phyloP scores from a whole-genome alignment of 805 yeast species.

The Maudiozyma barnettii region DNA sequence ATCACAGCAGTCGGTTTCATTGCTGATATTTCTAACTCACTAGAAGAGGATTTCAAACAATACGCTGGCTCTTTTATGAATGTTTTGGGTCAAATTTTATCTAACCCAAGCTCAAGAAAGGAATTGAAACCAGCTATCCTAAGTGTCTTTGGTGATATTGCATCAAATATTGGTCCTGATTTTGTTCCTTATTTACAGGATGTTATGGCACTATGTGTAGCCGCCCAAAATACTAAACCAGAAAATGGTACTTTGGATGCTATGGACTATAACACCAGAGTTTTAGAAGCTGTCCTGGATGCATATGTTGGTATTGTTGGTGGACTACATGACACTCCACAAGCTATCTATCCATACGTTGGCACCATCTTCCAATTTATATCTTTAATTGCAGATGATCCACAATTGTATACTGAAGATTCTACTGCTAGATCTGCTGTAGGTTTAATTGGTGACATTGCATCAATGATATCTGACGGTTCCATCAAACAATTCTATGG shows the following conservation, averaged over 20 bases:
- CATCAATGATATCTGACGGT: constrained; percentile 75
- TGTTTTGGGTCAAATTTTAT: constrained; percentile 64
- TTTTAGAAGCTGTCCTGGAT: constrained; percentile 86
- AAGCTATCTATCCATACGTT: constrained; percentile 53
- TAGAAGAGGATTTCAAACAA: constrained; percentile 62
- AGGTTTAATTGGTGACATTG: constrained; percentile 89
- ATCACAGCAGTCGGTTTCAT: constrained; percentile 89
- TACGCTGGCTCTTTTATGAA: constrained; percentile 78
- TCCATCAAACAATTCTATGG: constrained; percentile 55
- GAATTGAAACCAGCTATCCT: constrained; percentile 81
- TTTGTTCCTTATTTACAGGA: constrained; percentile 70
- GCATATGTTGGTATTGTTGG: constrained; percentile 93
- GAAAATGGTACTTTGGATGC: constrained; percentile 66
- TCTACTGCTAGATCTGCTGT: constrained; percentile 72
- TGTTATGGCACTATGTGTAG: constrained; percentile 68
- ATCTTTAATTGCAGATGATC: constrained; percentile 48
- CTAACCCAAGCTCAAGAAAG: constrained; percentile 56
- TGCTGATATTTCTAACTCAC: constrained; percentile 86
- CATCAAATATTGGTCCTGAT: constrained; percentile 70
- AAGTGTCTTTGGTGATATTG: constrained; percentile 93
- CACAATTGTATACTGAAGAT: constrained; percentile 52
- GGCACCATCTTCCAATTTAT: constrained; percentile 65
- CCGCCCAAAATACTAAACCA: constrained; percentile 52
- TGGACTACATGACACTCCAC: constrained; percentile 67
- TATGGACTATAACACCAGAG: constrained; percentile 58